Percentiles rank a stretch among this genome's conserved stretches.
Conservation (phyloP, 371 early-diverging fungal genomes). For the Mucor racemosus region DNA sequence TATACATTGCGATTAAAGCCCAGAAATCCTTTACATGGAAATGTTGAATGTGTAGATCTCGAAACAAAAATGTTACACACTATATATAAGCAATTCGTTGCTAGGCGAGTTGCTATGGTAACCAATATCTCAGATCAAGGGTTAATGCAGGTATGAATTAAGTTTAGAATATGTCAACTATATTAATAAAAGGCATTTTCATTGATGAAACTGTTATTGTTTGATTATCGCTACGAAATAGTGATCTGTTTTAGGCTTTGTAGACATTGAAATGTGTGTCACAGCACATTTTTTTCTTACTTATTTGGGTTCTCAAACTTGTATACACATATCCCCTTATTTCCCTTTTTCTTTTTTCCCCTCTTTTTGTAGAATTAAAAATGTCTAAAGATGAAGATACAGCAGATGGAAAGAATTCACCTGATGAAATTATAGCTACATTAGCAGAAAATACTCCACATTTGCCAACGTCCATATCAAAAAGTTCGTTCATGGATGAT, state of each 20-base stretch:
- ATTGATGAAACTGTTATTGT: background rate
- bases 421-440: background rate
- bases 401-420: background rate
- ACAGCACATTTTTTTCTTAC: background rate
- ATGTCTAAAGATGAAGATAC: background rate
- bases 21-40: background rate
- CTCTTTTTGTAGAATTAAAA: background rate
- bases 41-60: background rate
- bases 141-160: no score
- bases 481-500: constrained; percentile 13
- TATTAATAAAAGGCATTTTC: background rate
- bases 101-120: background rate
- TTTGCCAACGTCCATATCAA: constrained; percentile 3
- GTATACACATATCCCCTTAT: background rate
- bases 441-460: background rate
- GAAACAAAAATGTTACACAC: background rate
- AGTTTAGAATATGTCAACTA: background rate
- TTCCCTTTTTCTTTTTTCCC: background rate
- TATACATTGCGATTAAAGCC: background rate
- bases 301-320: background rate
- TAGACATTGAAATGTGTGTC: background rate
- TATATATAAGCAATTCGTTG: background rate
- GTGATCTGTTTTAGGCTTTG: background rate
- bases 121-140: no score
- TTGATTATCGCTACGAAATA: background rate